Evolutionary conservation across 2,329 filamentous ascomycete genomes (phyloP).

Genomic region (Trichoderma sp.): DNA sequence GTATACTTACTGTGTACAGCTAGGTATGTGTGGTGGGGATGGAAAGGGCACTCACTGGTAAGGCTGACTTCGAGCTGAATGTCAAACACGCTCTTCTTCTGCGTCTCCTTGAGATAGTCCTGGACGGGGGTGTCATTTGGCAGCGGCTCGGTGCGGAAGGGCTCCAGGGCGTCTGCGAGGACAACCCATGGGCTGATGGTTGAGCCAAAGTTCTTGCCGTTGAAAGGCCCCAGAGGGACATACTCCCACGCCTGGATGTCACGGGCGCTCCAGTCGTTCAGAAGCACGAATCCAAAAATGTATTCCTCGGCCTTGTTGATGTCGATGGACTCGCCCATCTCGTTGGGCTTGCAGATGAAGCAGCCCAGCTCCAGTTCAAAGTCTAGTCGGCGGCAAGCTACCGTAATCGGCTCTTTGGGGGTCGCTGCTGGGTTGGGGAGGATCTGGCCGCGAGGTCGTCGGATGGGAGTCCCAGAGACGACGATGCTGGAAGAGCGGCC

Average conservation of each 20-base stretch:
- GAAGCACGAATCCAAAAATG: slow-evolving; percentile 68
- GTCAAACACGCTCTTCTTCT: slow-evolving; percentile 39
- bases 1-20: not conserved
- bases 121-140: slow-evolving; percentile 41
- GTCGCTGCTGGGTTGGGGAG: slow-evolving; percentile 49
- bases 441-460: slow-evolving; percentile 73
- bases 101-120: slow-evolving; percentile 58
- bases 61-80: slow-evolving; percentile 44
- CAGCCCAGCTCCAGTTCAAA: slow-evolving; percentile 78
- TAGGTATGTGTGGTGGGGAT: not conserved
- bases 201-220: slow-evolving; percentile 62
- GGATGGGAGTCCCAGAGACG: slow-evolving; percentile 70
- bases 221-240: slow-evolving; percentile 62
- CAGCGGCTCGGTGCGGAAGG: slow-evolving; percentile 31
- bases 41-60: slow-evolving; percentile 38
- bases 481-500: slow-evolving; percentile 76
- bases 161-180: slow-evolving; percentile 57
- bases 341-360: slow-evolving; percentile 68
- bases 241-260: slow-evolving; percentile 66
- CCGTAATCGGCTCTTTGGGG: slow-evolving; percentile 60
- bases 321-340: slow-evolving; percentile 65
- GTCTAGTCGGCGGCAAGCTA: slow-evolving; percentile 65
- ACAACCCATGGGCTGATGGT: slow-evolving; percentile 65
- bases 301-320: slow-evolving; percentile 68
- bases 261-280: slow-evolving; percentile 66